Evolutionary conservation across 805 yeast species (phyloP).

Genomic region (Komagataella ulmi): DNA sequence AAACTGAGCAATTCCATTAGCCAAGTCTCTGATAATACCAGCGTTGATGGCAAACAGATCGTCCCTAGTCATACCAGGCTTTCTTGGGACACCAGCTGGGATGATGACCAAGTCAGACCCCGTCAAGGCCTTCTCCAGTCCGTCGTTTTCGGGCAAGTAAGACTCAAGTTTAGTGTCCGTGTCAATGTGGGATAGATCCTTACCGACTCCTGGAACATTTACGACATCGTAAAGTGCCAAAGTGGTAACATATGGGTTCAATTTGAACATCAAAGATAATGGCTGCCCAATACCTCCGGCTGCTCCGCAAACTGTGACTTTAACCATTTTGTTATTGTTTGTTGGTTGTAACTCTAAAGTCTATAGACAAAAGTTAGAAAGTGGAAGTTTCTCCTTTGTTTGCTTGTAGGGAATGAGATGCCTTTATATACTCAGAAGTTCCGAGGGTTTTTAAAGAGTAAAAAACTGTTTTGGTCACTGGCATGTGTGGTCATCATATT

Average conservation of each 20-base stretch:
- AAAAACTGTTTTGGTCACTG: not conserved
- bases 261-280: constrained; percentile 33
- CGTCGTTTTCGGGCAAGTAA: constrained; percentile 24
- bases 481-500: not conserved
- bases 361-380: not conserved
- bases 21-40: constrained; percentile 60
- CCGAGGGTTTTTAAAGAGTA: not conserved
- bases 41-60: constrained; percentile 47
- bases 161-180: constrained; percentile 30
- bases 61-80: constrained; percentile 55
- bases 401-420: not conserved
- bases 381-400: not conserved
- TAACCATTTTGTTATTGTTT: constrained; percentile 12
- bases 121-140: constrained; percentile 26
- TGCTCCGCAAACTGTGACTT: constrained; percentile 81
- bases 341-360: not conserved
- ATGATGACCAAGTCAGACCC: constrained; percentile 36
- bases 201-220: constrained; percentile 41
- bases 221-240: constrained; percentile 41
- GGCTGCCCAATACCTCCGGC: constrained; percentile 68
- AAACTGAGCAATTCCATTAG: constrained; percentile 57
- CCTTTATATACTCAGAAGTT: not conserved
- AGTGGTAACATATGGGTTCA: constrained; percentile 28
- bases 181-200: constrained; percentile 40
- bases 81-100: constrained; percentile 53